Evolutionary conservation across 805 yeast genomes (phyloP).

Genomic region (Pichia californica): DNA sequence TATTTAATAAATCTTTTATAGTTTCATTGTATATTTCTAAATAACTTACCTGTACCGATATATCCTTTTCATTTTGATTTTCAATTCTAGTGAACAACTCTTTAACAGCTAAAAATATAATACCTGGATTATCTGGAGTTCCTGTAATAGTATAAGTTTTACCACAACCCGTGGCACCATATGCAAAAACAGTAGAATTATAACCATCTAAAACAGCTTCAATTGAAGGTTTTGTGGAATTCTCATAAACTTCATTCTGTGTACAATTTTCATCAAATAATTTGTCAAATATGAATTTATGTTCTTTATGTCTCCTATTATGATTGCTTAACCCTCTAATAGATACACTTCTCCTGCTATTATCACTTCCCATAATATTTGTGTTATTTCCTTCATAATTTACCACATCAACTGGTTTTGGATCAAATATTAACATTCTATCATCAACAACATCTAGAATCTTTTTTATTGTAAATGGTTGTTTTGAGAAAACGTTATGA

Average conservation of each 20-base stretch:
- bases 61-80: constrained; percentile 38
- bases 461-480: constrained; percentile 44
- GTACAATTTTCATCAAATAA: constrained; percentile 60
- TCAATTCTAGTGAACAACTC: constrained; percentile 66
- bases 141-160: constrained; percentile 90
- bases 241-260: constrained; percentile 61
- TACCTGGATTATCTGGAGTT: constrained; percentile 64
- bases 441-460: constrained; percentile 79
- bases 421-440: constrained; percentile 81
- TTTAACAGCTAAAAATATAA: constrained; percentile 70
- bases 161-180: constrained; percentile 98
- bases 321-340: constrained; percentile 15
- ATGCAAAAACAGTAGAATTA: constrained; percentile 90
- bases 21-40: constrained; percentile 90
- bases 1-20: constrained; percentile 69
- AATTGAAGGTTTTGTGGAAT: constrained; percentile 65
- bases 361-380: neutral
- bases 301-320: constrained; percentile 55
- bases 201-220: constrained; percentile 76
- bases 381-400: constrained; percentile 1
- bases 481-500: neutral
- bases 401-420: constrained; percentile 25
- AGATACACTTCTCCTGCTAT: neutral
- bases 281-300: constrained; percentile 74
- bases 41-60: constrained; percentile 64